Evolutionary conservation across 176 grass and related monocot species (phyloP).

Genomic region (Avena insularis): DNA sequence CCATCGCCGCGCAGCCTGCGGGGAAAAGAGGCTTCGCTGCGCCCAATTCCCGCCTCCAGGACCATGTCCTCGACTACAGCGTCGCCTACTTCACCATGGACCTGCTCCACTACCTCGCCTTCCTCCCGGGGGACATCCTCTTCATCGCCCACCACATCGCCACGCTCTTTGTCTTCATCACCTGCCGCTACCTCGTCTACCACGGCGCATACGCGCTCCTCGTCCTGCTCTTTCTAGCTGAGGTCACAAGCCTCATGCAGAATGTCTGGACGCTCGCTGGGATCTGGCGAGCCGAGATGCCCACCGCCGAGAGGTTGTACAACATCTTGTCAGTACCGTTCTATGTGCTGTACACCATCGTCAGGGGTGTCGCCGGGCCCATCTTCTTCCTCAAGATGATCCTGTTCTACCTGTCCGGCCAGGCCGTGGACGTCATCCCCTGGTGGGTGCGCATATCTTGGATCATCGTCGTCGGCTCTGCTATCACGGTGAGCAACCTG

Average conservation of each 20-base stretch:
- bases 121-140: slow-evolving; percentile 77
- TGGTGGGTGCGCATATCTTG: slow-evolving; percentile 86
- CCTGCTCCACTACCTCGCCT: slow-evolving; percentile 89
- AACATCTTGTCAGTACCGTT: slow-evolving; percentile 70
- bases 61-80: slow-evolving; percentile 85
- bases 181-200: slow-evolving; percentile 77
- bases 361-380: slow-evolving; percentile 73
- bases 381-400: slow-evolving; percentile 84
- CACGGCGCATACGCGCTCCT: slow-evolving; percentile 87
- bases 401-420: slow-evolving; percentile 67
- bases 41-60: slow-evolving; percentile 66
- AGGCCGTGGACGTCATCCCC: slow-evolving; percentile 73
- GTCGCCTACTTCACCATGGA: slow-evolving; percentile 93
- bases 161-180: slow-evolving; percentile 92
- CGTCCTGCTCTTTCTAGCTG: slow-evolving; percentile 79
- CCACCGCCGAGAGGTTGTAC: slow-evolving; percentile 59
- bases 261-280: slow-evolving; percentile 89
- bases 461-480: slow-evolving; percentile 78
- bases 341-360: slow-evolving; percentile 83
- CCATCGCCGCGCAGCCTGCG: slow-evolving; percentile 53
- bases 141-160: slow-evolving; percentile 97
- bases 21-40: slow-evolving; percentile 62
- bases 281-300: slow-evolving; percentile 75
- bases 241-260: slow-evolving; percentile 86
- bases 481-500: slow-evolving; percentile 80